Percentiles rank a stretch among this genome's conserved stretches.
These are phyloP conservation scores for Aristolochia californica DNA, from an alignment of 164 flowering plant species.

Conservation along the genomic window DNA sequence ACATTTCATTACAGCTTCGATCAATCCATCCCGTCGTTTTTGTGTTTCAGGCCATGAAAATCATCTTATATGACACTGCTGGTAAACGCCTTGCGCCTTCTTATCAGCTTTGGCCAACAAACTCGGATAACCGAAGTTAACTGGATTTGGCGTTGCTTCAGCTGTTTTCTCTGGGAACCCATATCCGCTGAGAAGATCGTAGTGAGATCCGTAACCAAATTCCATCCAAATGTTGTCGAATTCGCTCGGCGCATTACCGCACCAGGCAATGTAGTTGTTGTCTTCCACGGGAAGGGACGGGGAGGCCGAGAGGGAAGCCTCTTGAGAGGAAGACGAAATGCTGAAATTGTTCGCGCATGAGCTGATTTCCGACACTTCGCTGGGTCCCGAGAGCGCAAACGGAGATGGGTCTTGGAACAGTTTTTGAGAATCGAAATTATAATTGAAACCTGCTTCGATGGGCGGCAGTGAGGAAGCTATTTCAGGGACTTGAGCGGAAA, in stretches of 20 bases:
- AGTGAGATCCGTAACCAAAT: conserved; percentile 6
- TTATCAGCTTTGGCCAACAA: conserved; percentile 4
- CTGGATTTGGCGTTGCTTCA: conserved; percentile 8
- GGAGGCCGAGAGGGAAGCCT: conserved; percentile 3
- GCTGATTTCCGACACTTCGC: conserved; percentile 13
- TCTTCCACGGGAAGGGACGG: conserved; percentile 5
- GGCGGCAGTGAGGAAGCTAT: background rate
- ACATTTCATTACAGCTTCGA: too few species aligned
- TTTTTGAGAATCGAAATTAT: conserved; percentile 4
- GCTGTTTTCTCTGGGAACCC: conserved; percentile 11
- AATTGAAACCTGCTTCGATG: conserved; percentile 8
- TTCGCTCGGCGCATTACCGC: conserved; percentile 7
- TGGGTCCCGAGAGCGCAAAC: conserved; percentile 3
- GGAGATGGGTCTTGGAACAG: conserved; percentile 7
- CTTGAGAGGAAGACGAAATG: conserved; percentile 11
- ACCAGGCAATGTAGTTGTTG: conserved; percentile 9
- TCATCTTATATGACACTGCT: background rate
- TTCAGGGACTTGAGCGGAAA: conserved; percentile 1
- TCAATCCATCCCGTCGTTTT: background rate
- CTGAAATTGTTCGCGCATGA: conserved; percentile 7
- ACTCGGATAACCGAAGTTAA: conserved; percentile 5
- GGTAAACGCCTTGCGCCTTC: conserved; percentile 3
- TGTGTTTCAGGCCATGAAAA: background rate
- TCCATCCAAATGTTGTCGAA: conserved; percentile 14
- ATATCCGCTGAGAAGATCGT: conserved; percentile 11